These are phyloP conservation scores for Penicillium lividum DNA, from an alignment of 495 filamentous ascomycete species.

Conservation along the genomic window DNA sequence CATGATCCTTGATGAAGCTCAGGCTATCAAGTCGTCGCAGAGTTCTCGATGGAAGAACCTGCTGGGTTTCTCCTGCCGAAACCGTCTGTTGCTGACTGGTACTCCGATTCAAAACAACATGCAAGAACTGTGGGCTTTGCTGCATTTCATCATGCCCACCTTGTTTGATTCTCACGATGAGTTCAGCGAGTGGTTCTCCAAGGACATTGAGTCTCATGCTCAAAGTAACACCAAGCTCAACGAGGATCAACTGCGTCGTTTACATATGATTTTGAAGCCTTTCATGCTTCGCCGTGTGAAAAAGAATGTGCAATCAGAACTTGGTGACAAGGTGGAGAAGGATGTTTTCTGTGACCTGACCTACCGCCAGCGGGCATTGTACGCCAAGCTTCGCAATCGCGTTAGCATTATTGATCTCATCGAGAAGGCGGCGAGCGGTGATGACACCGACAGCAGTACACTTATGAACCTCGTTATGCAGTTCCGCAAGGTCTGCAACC, in stretches of 20 bases:
- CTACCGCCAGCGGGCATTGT: conserved; percentile 95
- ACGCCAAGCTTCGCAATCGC: conserved; percentile 86
- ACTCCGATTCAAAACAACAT: conserved; percentile 99
- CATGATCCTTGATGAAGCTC: conserved; percentile 98
- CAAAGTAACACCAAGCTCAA: conserved; percentile 99
- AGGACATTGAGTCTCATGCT: conserved; percentile 97
- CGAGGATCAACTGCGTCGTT: conserved; percentile 90
- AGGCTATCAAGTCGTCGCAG: conserved; percentile 97
- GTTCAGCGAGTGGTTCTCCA: conserved; percentile 99
- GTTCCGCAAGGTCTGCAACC: conserved; percentile 99
- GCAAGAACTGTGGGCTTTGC: conserved; percentile 96
- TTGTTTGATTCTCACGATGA: conserved; percentile 98
- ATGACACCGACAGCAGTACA: conserved; percentile 91
- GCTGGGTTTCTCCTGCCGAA: conserved; percentile 91
- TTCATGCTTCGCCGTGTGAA: conserved; percentile 99
- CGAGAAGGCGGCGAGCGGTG: conserved; percentile 92
- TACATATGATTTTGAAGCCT: conserved; percentile 98
- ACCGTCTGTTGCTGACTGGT: conserved; percentile 90
- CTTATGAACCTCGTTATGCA: conserved; percentile 99
- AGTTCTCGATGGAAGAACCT: conserved; percentile 97
- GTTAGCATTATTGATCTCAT: conserved; percentile 99
- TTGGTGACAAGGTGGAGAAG: conserved; percentile 96
- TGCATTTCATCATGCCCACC: conserved; percentile 99
- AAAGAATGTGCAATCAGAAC: conserved; percentile 97
- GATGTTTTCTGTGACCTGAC: conserved; percentile 97